These are phyloP conservation scores for Gorgonomyces haynaldii DNA, from an alignment of 192 early-diverging fungal genomes.

Conservation along the genomic window DNA sequence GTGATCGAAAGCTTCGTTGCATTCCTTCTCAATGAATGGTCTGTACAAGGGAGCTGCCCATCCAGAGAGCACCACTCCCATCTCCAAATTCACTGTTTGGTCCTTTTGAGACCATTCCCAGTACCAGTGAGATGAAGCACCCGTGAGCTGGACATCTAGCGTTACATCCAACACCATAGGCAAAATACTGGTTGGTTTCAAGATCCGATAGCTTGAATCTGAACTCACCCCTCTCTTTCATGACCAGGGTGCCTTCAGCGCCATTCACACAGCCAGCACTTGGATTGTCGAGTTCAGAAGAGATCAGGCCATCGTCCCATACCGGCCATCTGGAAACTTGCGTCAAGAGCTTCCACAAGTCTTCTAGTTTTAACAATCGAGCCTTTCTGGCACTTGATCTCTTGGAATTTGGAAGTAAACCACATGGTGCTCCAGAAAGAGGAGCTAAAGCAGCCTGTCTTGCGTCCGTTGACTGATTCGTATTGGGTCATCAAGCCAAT, in stretches of 20 bases:
- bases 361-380: too few species aligned
- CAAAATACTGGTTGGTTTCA: conserved; percentile 6
- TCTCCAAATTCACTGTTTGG: neutral
- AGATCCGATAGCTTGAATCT: conserved; percentile 4
- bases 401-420: too few species aligned
- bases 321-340: neutral
- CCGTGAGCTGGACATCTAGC: neutral
- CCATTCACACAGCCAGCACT: neutral
- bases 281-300: neutral
- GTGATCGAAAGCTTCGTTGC: neutral
- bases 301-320: neutral
- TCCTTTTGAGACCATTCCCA: neutral
- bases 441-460: too few species aligned
- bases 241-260: neutral
- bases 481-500: too few species aligned
- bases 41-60: neutral
- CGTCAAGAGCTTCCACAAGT: neutral
- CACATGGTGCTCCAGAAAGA: too few species aligned
- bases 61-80: neutral
- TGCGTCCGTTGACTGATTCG: too few species aligned
- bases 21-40: conserved; percentile 1
- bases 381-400: too few species aligned
- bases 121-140: neutral
- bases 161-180: neutral
- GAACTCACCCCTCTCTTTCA: neutral